These are phyloP conservation scores for Penstemon davidsonii DNA, from an alignment of 257 asterid species.

Conservation along the genomic window DNA sequence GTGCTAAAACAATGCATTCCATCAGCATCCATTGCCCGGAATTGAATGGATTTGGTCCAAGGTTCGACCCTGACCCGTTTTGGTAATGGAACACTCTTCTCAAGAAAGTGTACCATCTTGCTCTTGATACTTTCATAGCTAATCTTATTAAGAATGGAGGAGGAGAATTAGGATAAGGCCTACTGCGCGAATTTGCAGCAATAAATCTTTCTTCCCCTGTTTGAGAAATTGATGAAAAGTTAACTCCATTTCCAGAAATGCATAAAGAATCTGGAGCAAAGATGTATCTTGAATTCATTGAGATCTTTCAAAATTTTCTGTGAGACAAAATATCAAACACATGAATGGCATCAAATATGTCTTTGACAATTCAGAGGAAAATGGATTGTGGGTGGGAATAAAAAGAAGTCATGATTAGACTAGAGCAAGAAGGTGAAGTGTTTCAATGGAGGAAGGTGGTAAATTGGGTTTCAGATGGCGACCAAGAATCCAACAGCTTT, in stretches of 20 bases:
- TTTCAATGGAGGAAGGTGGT: constrained; percentile 45
- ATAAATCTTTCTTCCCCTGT: constrained; percentile 41
- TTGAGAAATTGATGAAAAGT: constrained; percentile 41
- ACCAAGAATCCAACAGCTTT: constrained; percentile 24
- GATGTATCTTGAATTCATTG: constrained; percentile 55
- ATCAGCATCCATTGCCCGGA: constrained; percentile 69
- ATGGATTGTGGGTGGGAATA: constrained; percentile 17
- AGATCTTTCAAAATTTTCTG: not conserved
- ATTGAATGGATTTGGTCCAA: constrained; percentile 83
- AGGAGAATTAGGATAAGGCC: constrained; percentile 38
- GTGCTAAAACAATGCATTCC: constrained; percentile 53
- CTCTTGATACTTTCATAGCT: constrained; percentile 72
- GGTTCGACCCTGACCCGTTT: constrained; percentile 76
- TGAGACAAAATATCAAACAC: not conserved
- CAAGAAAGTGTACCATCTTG: constrained; percentile 69
- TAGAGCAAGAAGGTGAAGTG: constrained; percentile 37
- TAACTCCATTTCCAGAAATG: constrained; percentile 38
- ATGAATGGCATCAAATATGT: not conserved
- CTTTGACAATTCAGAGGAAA: not conserved
- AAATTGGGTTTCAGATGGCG: constrained; percentile 18
- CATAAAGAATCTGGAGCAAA: constrained; percentile 58
- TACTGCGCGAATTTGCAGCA: constrained; percentile 32
- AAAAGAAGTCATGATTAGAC: constrained; percentile 31
- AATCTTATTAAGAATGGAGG: constrained; percentile 61
- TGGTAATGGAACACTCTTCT: constrained; percentile 91